phyloP scores from a whole-genome alignment of 2,329 filamentous ascomycete species.

The Thelonectria blattea region DNA sequence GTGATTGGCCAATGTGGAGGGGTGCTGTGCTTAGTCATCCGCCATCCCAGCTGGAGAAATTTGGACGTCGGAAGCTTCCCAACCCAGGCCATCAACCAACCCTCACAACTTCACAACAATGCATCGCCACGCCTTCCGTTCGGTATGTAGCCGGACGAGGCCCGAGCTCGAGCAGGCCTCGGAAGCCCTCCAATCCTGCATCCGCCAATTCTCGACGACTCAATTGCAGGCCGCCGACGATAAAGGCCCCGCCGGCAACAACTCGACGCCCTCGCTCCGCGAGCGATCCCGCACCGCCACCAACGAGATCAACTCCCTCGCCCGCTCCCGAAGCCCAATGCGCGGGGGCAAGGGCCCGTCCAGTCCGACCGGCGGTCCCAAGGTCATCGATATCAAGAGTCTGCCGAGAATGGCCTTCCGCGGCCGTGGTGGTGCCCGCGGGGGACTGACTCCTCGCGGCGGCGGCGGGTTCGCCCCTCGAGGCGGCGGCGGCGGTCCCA shows the following conservation, averaged over 20 bases:
- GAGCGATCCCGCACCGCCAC: slow-evolving; percentile 44
- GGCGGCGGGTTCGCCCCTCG: background rate
- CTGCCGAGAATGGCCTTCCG: slow-evolving; percentile 39
- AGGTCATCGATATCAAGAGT: slow-evolving; percentile 49
- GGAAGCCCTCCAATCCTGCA: slow-evolving; percentile 41
- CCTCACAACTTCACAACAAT: slow-evolving; percentile 39
- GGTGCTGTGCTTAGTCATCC: slow-evolving; percentile 36
- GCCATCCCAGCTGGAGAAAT: slow-evolving; percentile 26
- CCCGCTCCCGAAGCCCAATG: slow-evolving; percentile 29
- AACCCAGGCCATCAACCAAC: slow-evolving; percentile 24
- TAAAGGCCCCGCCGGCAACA: slow-evolving; percentile 26
- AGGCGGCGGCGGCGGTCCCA: background rate
- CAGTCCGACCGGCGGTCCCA: slow-evolving; percentile 34
- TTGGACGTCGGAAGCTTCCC: slow-evolving; percentile 24
- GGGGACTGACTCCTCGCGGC: slow-evolving; percentile 6
- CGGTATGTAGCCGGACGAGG: slow-evolving; percentile 44
- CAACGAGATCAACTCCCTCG: slow-evolving; percentile 43
- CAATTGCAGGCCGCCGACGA: slow-evolving; percentile 42
- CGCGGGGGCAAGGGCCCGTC: slow-evolving; percentile 5
- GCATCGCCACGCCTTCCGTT: slow-evolving; percentile 48
- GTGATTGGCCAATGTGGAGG: slow-evolving; percentile 27
- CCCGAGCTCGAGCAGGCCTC: slow-evolving; percentile 43
- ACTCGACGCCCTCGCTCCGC: slow-evolving; percentile 30
- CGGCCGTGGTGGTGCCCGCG: slow-evolving; percentile 25
- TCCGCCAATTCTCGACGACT: slow-evolving; percentile 49